A percentile compares a stretch with the other conserved stretches of the same genome.
These are phyloP conservation scores for Asterochloris sp. DNA, from an alignment of 139 green algal species.

Conservation along the genomic window DNA sequence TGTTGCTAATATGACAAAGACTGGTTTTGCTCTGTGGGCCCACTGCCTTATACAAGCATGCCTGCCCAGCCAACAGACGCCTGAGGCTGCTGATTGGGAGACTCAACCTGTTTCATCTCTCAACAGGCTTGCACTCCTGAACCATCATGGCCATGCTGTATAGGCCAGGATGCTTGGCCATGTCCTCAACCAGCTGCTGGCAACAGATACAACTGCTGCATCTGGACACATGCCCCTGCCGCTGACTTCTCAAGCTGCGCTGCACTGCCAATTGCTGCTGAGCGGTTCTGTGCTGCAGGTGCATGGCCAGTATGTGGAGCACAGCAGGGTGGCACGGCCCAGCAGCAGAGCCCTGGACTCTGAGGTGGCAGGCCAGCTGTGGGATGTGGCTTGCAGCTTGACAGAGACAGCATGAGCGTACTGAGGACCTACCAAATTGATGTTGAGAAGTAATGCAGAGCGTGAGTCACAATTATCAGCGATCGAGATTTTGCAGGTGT, in stretches of 20 bases:
- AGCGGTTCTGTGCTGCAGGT: slow-evolving; percentile 2
- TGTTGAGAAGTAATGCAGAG: not conserved
- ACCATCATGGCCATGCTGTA: not conserved
- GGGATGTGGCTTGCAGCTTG: slow-evolving; percentile 15
- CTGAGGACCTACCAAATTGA: too few relatives aligned
- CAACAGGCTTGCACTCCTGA: not conserved
- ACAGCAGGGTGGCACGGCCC: not conserved
- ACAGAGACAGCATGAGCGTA: not conserved
- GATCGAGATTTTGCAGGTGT: not conserved
- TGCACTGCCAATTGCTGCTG: not conserved
- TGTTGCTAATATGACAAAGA: too few relatives aligned
- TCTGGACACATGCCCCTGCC: not conserved
- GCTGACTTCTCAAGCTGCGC: not conserved
- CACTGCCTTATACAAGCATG: not conserved
- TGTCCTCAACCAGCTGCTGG: not conserved
- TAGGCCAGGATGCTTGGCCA: not conserved
- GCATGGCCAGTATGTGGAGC: slow-evolving; percentile 12
- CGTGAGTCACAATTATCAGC: not conserved
- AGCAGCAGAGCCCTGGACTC: not conserved
- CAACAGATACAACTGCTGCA: not conserved
- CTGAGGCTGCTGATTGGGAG: not conserved
- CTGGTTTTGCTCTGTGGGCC: too few relatives aligned
- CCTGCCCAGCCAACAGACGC: too few relatives aligned
- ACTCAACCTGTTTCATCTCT: not conserved
- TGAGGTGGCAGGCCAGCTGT: not conserved